A percentile compares a stretch with the other conserved stretches of the same genome.
These are phyloP conservation scores for Colletotrichum salicis DNA, from an alignment of 2,329 filamentous ascomycete genomes.

Conservation along the genomic window DNA sequence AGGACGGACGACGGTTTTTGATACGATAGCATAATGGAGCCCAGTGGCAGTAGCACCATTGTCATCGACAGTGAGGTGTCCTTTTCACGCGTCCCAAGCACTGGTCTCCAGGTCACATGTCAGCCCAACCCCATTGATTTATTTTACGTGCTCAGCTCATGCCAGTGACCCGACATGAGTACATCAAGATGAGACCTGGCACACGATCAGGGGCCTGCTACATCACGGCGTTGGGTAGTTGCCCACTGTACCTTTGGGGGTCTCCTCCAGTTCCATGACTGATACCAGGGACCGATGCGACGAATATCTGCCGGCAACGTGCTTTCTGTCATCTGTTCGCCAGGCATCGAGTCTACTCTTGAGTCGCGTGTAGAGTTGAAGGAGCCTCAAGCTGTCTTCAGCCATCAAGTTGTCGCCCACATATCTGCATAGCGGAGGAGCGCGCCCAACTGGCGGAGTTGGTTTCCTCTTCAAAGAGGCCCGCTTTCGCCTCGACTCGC, in stretches of 20 bases:
- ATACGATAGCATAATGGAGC: not conserved
- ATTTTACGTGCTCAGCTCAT: not conserved
- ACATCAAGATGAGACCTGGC: no score
- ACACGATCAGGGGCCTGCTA: not conserved
- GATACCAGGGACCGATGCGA: not conserved
- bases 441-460: not conserved
- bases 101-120: not conserved
- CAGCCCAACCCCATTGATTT: not conserved
- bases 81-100: constrained; percentile 18
- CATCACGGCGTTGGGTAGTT: not conserved
- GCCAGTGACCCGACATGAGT: not conserved
- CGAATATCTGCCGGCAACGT: not conserved
- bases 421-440: not conserved
- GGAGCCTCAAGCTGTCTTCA: not conserved
- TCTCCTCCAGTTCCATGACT: not conserved
- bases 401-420: not conserved
- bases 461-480: not conserved
- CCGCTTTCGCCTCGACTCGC: not conserved
- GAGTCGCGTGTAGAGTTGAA: not conserved
- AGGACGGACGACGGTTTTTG: not conserved
- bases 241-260: not conserved
- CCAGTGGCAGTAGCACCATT: not conserved
- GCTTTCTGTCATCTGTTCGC: not conserved
- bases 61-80: not conserved
- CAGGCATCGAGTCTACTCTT: not conserved